These are phyloP conservation scores for Solanum bulbocastanum DNA, from an alignment of 257 asterid genomes.

Conservation along the genomic window DNA sequence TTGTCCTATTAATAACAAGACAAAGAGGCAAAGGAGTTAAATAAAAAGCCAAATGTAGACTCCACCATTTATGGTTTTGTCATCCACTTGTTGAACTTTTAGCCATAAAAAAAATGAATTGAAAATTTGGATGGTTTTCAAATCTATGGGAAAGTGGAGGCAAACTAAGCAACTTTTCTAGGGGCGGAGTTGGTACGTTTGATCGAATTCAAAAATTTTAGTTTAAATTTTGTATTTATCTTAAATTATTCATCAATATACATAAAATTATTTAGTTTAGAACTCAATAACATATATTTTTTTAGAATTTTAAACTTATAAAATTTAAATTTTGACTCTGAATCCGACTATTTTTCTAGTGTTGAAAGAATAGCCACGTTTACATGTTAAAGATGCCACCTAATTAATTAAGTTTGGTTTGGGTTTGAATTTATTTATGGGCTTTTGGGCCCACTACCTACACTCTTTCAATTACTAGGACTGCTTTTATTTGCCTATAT, in stretches of 20 bases:
- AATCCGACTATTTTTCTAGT: not conserved
- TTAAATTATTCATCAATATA: not conserved
- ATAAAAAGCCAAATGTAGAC: conserved; percentile 11
- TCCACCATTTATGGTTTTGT: conserved; percentile 8
- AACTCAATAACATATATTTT: no score
- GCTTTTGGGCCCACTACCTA: not conserved
- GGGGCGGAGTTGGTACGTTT: not conserved
- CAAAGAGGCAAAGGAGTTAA: conserved; percentile 10
- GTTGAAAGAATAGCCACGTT: not conserved
- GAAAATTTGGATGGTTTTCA: not conserved
- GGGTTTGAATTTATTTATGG: not conserved
- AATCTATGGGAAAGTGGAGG: not conserved
- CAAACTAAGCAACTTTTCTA: not conserved
- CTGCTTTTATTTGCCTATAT: not conserved
- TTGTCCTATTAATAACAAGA: not conserved
- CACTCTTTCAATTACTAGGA: not conserved
- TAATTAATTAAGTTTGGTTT: not conserved
- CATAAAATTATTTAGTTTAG: not conserved
- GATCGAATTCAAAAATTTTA: not conserved
- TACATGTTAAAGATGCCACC: not conserved
- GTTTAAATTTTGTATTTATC: not conserved
- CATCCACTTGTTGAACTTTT: not conserved
- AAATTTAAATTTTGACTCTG: not conserved
- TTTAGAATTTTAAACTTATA: not conserved
- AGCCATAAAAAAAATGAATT: not conserved